These are phyloP conservation scores for Plenodomus tracheiphilus DNA, from an alignment of 2,329 filamentous ascomycete genomes.

Conservation along the genomic window DNA sequence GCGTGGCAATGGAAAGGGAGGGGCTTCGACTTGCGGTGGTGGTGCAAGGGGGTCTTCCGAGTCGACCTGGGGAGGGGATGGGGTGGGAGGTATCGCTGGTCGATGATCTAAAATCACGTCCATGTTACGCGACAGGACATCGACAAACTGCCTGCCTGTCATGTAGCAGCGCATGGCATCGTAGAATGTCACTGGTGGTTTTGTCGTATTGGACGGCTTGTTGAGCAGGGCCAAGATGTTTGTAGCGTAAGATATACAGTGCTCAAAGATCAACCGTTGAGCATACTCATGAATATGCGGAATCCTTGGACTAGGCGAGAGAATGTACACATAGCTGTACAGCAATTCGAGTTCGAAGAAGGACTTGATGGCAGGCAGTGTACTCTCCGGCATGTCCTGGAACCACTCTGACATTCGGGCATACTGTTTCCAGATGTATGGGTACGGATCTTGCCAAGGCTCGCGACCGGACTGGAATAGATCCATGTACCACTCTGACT, in stretches of 20 bases:
- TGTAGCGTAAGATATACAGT: conserved; percentile 79
- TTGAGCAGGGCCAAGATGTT: conserved; percentile 69
- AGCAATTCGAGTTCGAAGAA: conserved; percentile 86
- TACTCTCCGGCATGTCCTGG: conserved; percentile 69
- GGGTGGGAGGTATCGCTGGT: conserved; percentile 46
- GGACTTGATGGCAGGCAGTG: conserved; percentile 67
- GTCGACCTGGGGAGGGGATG: conserved; percentile 23
- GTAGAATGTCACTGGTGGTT: conserved; percentile 79
- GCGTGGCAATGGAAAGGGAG: conserved; percentile 38
- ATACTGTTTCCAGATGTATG: conserved; percentile 76
- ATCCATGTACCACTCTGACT: conserved; percentile 88
- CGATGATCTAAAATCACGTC: conserved; percentile 50
- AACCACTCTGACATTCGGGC: conserved; percentile 80
- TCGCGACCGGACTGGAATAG: conserved; percentile 78
- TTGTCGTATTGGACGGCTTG: conserved; percentile 56
- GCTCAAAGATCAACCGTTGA: conserved; percentile 81
- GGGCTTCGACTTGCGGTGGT: conserved; percentile 28
- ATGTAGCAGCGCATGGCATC: conserved; percentile 85
- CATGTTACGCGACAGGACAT: conserved; percentile 58
- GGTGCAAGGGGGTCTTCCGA: conserved; percentile 45
- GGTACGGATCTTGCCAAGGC: conserved; percentile 68
- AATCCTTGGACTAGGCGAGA: conserved; percentile 76
- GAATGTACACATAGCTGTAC: conserved; percentile 88
- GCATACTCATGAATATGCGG: conserved; percentile 75
- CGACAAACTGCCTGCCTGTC: conserved; percentile 61